Conservation (phyloP, 345 rosid species). For the Mercurialis annua region DNA sequence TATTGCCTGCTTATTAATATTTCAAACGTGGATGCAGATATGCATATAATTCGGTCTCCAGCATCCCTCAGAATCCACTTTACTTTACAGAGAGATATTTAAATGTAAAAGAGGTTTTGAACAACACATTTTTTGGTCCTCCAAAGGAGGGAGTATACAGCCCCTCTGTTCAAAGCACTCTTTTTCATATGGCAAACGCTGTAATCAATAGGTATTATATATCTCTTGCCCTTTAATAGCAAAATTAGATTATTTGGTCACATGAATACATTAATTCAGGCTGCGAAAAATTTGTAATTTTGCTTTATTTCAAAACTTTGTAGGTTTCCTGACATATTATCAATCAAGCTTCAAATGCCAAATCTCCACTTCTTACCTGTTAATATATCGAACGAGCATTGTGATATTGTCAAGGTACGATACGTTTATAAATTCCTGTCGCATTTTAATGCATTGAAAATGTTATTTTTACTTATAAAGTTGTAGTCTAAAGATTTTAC, state of each 20-base stretch:
- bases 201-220: conserved; percentile 81
- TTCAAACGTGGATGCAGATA: conserved; percentile 47
- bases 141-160: conserved; percentile 85
- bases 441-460: background rate
- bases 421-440: too few species aligned
- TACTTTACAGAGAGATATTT: conserved; percentile 61
- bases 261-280: background rate
- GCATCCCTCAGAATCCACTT: conserved; percentile 52
- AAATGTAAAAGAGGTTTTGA: conserved; percentile 55
- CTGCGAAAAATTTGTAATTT: background rate
- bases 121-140: conserved; percentile 74
- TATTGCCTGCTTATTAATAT: background rate
- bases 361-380: conserved; percentile 89
- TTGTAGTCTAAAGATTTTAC: background rate
- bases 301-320: conserved; percentile 10
- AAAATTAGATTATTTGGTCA: background rate
- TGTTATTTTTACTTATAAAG: background rate
- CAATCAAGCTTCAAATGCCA: conserved; percentile 75
- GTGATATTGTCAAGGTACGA: conserved; percentile 69
- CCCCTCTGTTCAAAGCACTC: conserved; percentile 94
- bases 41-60: conserved; percentile 56
- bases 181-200: conserved; percentile 74
- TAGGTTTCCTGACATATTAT: conserved; percentile 72
- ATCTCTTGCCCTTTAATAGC: conserved; percentile 16
- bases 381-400: conserved; percentile 67